Percentiles rank a stretch among this genome's conserved stretches.
Conservation (phyloP, 768 basidiomycete genomes). For the Mycena floridula region DNA sequence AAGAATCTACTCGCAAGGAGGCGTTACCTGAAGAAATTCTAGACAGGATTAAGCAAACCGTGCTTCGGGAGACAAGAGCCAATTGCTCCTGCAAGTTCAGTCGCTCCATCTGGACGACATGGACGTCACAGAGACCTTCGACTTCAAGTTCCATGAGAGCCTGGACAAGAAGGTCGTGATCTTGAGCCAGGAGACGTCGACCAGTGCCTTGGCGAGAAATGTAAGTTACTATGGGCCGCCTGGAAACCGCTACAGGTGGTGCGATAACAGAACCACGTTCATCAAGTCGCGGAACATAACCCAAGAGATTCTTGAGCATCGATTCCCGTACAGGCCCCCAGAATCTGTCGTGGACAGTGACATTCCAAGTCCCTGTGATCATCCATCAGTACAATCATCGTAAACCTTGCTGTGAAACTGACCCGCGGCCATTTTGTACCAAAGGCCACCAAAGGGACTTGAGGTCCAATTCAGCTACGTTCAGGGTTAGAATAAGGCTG, state of each 20-base stretch:
- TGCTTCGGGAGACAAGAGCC: conserved; percentile 51
- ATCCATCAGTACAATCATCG: too few species aligned
- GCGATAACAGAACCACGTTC: conserved; percentile 11
- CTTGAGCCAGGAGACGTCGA: conserved; percentile 31
- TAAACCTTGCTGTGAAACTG: too few species aligned
- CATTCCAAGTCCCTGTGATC: conserved; percentile 26
- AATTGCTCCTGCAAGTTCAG: conserved; percentile 60
- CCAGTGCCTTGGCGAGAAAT: conserved; percentile 50
- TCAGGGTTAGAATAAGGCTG: background rate
- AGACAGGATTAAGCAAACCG: conserved; percentile 31
- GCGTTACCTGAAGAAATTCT: conserved; percentile 7
- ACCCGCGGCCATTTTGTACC: conserved; percentile 24
- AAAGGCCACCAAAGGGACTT: conserved; percentile 3
- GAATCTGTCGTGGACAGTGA: conserved; percentile 21
- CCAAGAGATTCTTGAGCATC: conserved; percentile 24
- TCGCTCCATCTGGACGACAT: conserved; percentile 30
- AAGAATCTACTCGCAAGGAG: conserved; percentile 37
- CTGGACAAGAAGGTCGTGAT: conserved; percentile 43
- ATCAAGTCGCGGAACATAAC: conserved; percentile 19
- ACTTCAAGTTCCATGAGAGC: conserved; percentile 42
- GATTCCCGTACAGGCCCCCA: conserved; percentile 29
- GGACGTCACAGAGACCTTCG: conserved; percentile 45
- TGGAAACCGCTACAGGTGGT: conserved; percentile 3
- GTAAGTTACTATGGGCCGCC: conserved; percentile 41
- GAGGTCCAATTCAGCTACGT: background rate